Evolutionary conservation across 2,329 filamentous ascomycete species (phyloP), one percentile per base, ranked within the genome.

Genomic region (Dactylellina haptotyla): DNA sequence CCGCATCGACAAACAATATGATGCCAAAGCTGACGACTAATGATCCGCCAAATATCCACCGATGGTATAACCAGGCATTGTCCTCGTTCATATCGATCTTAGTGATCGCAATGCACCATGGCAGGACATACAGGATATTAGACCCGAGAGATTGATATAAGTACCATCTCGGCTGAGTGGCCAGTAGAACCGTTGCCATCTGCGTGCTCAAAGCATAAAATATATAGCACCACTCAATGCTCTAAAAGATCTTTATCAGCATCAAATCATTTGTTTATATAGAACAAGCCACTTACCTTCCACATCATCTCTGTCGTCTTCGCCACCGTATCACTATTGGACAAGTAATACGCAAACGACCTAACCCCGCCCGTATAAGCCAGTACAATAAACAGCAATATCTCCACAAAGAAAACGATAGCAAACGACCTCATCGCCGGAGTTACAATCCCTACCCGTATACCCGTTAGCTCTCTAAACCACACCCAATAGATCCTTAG

Each of bases 111-210:
- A 92, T 86, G 0, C 89, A 88, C 88, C 89, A 92, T 0, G 89
- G 89, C 1, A 92, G 80, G 0, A 91, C 88, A 78, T 88, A 91
- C 0, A 89, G 79, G 0, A 92, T 51, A 76, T 91, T 92, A 4
- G 88, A 90, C 0, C 82, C 84, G 0, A 92, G 80, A 2, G 87
- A 88, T 78, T 91, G 89, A 67, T 85, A 87, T 0, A 91, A 82
- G 78, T 90, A 92, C 88, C 87, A 91, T 1, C 81, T 81, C 0
- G 89, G 88, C 0, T 84, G 81, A 0, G 88, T 90, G 0, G 89
- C 87, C 0, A 90, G 83, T 0, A 92, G 79, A 0, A 92, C 82
- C 0, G 87, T 85, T 0, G 88, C 87, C 0, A 92, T 80, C 77
- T 91, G 88, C 0, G 86, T 90, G 0, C 86, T 87, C 16, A 87